These are phyloP conservation scores for Dendrothele bispora DNA, from an alignment of 768 basidiomycete species.

Conservation along the genomic window DNA sequence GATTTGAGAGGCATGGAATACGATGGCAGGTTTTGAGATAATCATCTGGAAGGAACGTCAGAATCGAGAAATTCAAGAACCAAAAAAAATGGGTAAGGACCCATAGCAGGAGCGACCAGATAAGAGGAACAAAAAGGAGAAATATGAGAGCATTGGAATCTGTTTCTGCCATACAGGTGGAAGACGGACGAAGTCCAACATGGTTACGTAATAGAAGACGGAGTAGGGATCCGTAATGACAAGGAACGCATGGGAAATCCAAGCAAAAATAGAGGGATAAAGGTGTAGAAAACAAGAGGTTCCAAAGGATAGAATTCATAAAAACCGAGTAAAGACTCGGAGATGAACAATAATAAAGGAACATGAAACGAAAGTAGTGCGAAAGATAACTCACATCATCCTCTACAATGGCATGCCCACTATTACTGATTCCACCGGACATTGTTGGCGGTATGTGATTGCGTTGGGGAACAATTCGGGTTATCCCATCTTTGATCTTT, in stretches of 20 bases:
- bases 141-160: constrained; percentile 54
- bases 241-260: constrained; percentile 6
- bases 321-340: background rate
- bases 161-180: constrained; percentile 33
- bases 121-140: constrained; percentile 62
- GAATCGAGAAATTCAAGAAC: constrained; percentile 18
- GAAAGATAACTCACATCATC: constrained; percentile 63
- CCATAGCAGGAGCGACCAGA: constrained; percentile 72
- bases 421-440: constrained; percentile 60
- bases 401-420: constrained; percentile 56
- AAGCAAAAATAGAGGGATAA: constrained; percentile 7
- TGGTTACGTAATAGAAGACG: constrained; percentile 43
- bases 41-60: constrained; percentile 63
- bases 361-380: background rate
- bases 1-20: constrained; percentile 73
- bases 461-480: no score
- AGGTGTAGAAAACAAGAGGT: background rate
- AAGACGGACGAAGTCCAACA: constrained; percentile 33
- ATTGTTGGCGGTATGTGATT: no score
- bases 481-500: no score
- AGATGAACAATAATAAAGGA: background rate
- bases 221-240: constrained; percentile 6
- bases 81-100: constrained; percentile 36
- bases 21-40: constrained; percentile 78
- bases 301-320: background rate